Conservation (phyloP, 257 asterid species). For the Cynanchum wilfordii region DNA sequence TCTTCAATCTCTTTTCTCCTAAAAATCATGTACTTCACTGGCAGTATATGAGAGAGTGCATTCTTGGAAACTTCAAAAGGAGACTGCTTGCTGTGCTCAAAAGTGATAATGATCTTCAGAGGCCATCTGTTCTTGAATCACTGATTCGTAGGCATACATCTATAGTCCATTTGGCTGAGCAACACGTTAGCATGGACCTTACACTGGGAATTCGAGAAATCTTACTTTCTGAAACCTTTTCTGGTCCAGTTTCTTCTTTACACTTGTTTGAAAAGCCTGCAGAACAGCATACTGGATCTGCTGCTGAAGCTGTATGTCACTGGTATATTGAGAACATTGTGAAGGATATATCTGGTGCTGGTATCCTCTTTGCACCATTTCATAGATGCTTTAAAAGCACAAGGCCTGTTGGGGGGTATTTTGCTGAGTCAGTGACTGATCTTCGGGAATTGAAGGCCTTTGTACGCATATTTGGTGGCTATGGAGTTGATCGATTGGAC, state of each 20-base stretch:
- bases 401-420: conserved; percentile 94
- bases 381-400: conserved; percentile 93
- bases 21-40: conserved; percentile 15
- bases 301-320: conserved; percentile 84
- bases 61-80: conserved; percentile 89
- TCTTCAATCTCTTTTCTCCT: neutral
- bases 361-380: conserved; percentile 82
- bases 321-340: conserved; percentile 96
- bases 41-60: conserved; percentile 99
- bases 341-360: conserved; percentile 83
- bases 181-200: conserved; percentile 98
- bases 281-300: conserved; percentile 78
- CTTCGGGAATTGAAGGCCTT: conserved; percentile 76
- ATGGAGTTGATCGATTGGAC: conserved; percentile 88
- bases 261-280: conserved; percentile 85
- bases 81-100: conserved; percentile 84
- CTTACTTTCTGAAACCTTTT: conserved; percentile 83
- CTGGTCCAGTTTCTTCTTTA: conserved; percentile 91
- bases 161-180: conserved; percentile 92
- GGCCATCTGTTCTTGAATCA: conserved; percentile 84
- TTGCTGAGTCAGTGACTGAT: conserved; percentile 84
- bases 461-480: conserved; percentile 83
- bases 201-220: conserved; percentile 91
- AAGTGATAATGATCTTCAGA: conserved; percentile 93
- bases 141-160: conserved; percentile 82